Evolutionary conservation across 805 yeast genomes (phyloP).

Genomic region (Wickerhamiella australiensis): DNA sequence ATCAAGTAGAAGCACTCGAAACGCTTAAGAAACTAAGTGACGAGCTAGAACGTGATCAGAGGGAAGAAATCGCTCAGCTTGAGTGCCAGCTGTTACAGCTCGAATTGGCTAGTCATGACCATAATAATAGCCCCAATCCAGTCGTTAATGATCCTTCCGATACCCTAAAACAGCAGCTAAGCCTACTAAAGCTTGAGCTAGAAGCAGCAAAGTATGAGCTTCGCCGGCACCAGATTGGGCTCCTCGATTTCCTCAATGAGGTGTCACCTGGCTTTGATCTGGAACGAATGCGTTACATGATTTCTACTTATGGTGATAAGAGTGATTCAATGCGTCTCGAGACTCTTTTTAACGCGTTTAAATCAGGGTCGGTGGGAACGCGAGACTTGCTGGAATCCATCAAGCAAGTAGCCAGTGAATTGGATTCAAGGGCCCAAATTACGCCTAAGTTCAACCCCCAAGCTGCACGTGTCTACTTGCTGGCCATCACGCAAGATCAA

Average conservation of each 20-base stretch:
- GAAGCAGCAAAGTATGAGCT: constrained; percentile 10
- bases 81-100: constrained; percentile 28
- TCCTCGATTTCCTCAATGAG: not conserved
- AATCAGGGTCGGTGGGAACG: constrained; percentile 3
- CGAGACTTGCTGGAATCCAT: not conserved
- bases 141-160: constrained; percentile 20
- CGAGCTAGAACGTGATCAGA: constrained; percentile 38
- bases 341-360: constrained; percentile 8
- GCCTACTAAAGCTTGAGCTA: constrained; percentile 3
- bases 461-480: constrained; percentile 3
- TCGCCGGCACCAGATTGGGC: not conserved
- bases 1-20: constrained; percentile 39
- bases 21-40: constrained; percentile 42
- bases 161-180: constrained; percentile 12
- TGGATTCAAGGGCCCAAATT: not conserved
- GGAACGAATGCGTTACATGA: not conserved
- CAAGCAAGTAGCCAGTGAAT: not conserved
- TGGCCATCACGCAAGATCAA: not conserved
- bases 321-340: not conserved
- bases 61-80: constrained; percentile 35
- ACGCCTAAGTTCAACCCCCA: constrained; percentile 3
- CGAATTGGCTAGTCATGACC: not conserved
- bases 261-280: constrained; percentile 1
- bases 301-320: not conserved
- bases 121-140: constrained; percentile 7